Evolutionary conservation across 306 rosid genomes (phyloP), one percentile per base, ranked within the genome.

Genomic region (Potentilla sterilis): DNA sequence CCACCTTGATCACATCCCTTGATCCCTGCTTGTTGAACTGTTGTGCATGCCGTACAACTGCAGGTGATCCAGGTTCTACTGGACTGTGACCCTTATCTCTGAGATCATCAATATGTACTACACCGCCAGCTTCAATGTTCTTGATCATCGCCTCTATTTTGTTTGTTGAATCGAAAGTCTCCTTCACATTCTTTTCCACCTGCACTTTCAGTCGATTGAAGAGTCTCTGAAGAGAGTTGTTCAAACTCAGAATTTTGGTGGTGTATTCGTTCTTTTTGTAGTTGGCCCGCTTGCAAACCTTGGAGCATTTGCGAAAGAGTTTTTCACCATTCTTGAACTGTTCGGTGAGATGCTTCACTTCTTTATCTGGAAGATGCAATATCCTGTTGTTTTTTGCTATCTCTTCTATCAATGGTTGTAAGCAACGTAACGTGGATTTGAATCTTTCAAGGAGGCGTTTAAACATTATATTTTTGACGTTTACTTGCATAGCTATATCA

Each of bases 201-300:
- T 67, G 86, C 72, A 6, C 77, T 34, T 40, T 75, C 69, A 86
- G 5, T 1, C 77, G 2, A 19, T 16, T 21, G 65, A 86, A 65
- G 64, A 77, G 82, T n/a, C 49, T 37, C 0, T 1, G 0, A 22
- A 87, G 82, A 0, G 69, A 37, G 2, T 42, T 16, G 18, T 87
- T 78, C 72, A 85, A 75, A 0, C 6, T 78, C 18, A 78, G 44
- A 66, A 89, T 87, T 28, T 86, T 9, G 32, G 6, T 42, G 19
- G 35, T 9, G 18, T 13, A 41, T 2, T 24, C 32, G 4, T 7
- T 13, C 43, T 19, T 64, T 64, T 15, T 64, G 13, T 34, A 37
- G n/a, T 34, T 40, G 11, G 6, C 49, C 32, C 49, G 1, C 16
- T 67, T 40, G 35, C 49, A 14, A 40, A 46, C 12, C 37, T 69